Conservation (phyloP, 1,284 basidiomycete genomes). For the Neolentinus lepideus region DNA sequence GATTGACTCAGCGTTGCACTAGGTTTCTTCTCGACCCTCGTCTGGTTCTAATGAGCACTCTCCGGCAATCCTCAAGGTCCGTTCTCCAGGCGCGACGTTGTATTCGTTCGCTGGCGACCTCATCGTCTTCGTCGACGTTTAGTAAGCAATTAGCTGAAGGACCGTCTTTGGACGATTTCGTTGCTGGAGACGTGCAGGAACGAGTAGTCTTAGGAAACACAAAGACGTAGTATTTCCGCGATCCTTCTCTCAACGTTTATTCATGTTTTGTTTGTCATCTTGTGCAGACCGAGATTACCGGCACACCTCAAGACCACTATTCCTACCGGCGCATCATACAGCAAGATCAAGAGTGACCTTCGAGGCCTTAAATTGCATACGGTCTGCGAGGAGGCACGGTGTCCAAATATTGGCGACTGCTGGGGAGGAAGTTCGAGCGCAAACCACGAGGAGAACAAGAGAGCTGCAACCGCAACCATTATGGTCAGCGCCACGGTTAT, state of each 20-base stretch:
- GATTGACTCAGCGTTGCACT: background rate
- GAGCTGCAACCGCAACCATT: conserved; percentile 95
- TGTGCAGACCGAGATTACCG: conserved; percentile 77
- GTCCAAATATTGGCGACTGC: conserved; percentile 99
- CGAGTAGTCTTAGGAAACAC: conserved; percentile 77
- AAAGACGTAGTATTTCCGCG: conserved; percentile 52
- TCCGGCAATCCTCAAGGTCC: conserved; percentile 50
- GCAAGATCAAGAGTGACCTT: conserved; percentile 92
- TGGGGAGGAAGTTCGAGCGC: conserved; percentile 87
- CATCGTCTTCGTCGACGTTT: conserved; percentile 42
- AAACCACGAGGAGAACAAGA: conserved; percentile 70
- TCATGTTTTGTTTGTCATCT: background rate
- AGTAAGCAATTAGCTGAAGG: conserved; percentile 60
- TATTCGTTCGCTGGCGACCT: conserved; percentile 46
- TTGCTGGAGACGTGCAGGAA: conserved; percentile 54
- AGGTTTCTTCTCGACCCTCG: background rate
- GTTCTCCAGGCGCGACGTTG: conserved; percentile 77
- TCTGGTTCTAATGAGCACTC: conserved; percentile 5
- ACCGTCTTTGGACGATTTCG: conserved; percentile 82
- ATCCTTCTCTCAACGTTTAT: background rate
- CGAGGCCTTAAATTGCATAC: conserved; percentile 90
- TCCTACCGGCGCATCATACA: conserved; percentile 85
- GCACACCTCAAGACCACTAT: conserved; percentile 91
- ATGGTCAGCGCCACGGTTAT: conserved; percentile 59
- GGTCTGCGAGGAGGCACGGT: conserved; percentile 98